phyloP scores from a whole-genome alignment of 805 yeast species.

The Monosporozyma aquatica region DNA sequence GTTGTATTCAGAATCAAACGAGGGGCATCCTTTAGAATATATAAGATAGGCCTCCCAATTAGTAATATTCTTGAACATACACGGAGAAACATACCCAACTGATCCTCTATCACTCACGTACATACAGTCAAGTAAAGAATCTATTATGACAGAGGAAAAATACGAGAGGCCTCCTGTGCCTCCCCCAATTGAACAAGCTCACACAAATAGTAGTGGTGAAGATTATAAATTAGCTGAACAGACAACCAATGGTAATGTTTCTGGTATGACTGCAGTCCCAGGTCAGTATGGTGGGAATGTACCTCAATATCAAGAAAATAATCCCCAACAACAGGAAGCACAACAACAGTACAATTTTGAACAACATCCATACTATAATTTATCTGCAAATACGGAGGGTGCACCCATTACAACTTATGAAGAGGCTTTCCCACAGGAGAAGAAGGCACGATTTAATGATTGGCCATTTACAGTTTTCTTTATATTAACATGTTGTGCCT shows the following conservation, averaged over 20 bases:
- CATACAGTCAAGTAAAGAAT: background rate
- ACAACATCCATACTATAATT: conserved; percentile 23
- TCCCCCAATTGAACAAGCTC: conserved; percentile 12
- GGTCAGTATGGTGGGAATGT: background rate
- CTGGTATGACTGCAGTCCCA: background rate
- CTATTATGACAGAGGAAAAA: conserved; percentile 2
- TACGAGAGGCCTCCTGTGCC: conserved; percentile 13
- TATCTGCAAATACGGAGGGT: conserved; percentile 27
- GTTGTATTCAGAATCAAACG: too few species aligned
- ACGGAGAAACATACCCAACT: too few species aligned
- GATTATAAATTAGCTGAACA: background rate
- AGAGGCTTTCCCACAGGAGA: conserved; percentile 49
- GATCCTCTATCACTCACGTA: background rate
- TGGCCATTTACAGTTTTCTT: conserved; percentile 57
- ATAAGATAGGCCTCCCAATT: too few species aligned
- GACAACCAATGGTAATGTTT: background rate
- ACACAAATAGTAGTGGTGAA: background rate
- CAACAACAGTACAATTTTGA: conserved; percentile 20
- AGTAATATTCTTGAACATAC: too few species aligned
- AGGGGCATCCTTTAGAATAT: too few species aligned
- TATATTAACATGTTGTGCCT: conserved; percentile 47
- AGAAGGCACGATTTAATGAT: conserved; percentile 60
- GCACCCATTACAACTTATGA: conserved; percentile 45
- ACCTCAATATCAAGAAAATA: background rate
- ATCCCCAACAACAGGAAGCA: conserved; percentile 6